phyloP scores from a whole-genome alignment of 257 asterid genomes.

The Forsythia viridissima region DNA sequence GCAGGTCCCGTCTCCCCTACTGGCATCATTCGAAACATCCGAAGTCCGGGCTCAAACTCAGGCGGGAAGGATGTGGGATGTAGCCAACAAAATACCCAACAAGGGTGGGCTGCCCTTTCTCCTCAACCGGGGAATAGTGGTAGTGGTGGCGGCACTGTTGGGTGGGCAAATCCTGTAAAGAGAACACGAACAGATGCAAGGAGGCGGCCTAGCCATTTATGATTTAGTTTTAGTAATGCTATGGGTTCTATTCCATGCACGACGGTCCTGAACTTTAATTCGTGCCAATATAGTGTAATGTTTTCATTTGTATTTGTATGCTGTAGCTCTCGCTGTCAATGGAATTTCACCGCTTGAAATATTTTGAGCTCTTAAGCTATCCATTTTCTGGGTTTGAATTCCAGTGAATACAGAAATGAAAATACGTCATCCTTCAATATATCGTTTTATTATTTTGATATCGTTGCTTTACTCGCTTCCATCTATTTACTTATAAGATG shows the following conservation, averaged over 20 bases:
- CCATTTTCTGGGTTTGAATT: neutral
- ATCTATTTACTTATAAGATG: too few relatives aligned
- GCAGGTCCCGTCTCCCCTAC: slow-evolving; percentile 76
- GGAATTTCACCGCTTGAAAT: neutral
- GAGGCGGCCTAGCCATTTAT: slow-evolving; percentile 83
- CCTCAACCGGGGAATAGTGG: slow-evolving; percentile 62
- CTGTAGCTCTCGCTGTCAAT: neutral
- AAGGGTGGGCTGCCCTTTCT: slow-evolving; percentile 54
- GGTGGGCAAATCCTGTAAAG: slow-evolving; percentile 99
- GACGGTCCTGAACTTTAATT: neutral
- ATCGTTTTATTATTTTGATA: too few relatives aligned
- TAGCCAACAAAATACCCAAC: slow-evolving; percentile 54
- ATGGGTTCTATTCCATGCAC: neutral
- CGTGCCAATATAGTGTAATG: neutral
- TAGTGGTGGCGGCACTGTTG: slow-evolving; percentile 57
- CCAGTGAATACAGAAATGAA: neutral
- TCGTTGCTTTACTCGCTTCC: too few relatives aligned
- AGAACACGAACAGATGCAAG: slow-evolving; percentile 84
- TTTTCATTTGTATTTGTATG: neutral
- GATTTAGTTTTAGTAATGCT: slow-evolving; percentile 19
- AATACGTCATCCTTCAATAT: too few relatives aligned
- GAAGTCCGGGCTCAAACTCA: slow-evolving; percentile 56
- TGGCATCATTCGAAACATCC: slow-evolving; percentile 51
- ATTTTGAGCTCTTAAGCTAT: neutral
- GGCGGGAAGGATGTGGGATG: slow-evolving; percentile 51